phyloP scores from a whole-genome alignment of 73 alveolate species.

The Durusdinium trenchii region DNA sequence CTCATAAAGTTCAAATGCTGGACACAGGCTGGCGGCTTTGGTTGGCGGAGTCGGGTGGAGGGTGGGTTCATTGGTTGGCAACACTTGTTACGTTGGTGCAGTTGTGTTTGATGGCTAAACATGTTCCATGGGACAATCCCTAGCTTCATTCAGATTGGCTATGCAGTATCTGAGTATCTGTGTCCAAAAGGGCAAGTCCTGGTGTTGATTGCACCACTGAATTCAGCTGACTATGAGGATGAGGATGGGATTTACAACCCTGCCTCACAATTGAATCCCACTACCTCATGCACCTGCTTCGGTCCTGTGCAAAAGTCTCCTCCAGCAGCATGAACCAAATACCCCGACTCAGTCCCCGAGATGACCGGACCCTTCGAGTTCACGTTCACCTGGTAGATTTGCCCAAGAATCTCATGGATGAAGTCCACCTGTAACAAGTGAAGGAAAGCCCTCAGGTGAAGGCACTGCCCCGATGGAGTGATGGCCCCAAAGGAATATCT shows the following conservation, averaged over 20 bases:
- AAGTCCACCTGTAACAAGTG: constrained; percentile 5
- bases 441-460: background rate
- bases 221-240: background rate
- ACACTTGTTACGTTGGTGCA: too few species aligned
- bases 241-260: background rate
- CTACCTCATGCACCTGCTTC: too few species aligned
- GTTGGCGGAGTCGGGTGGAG: too few species aligned
- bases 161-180: too few species aligned
- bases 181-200: background rate
- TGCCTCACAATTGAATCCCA: too few species aligned
- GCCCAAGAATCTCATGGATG: background rate
- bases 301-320: constrained; percentile 77
- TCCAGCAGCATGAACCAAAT: background rate
- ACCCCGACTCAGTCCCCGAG: background rate
- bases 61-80: too few species aligned
- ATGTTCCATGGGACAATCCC: too few species aligned
- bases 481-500: constrained; percentile 25
- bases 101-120: too few species aligned
- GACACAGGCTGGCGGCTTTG: too few species aligned
- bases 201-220: background rate
- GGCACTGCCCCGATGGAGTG: constrained; percentile 27
- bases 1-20: too few species aligned
- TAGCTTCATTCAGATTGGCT: too few species aligned
- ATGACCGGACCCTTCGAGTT: background rate
- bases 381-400: too few species aligned